A percentile compares a stretch with the other conserved stretches of the same genome.
These are phyloP conservation scores for Sordariomycetes sp. DNA, from an alignment of 2,329 filamentous ascomycete species.

Conservation along the genomic window DNA sequence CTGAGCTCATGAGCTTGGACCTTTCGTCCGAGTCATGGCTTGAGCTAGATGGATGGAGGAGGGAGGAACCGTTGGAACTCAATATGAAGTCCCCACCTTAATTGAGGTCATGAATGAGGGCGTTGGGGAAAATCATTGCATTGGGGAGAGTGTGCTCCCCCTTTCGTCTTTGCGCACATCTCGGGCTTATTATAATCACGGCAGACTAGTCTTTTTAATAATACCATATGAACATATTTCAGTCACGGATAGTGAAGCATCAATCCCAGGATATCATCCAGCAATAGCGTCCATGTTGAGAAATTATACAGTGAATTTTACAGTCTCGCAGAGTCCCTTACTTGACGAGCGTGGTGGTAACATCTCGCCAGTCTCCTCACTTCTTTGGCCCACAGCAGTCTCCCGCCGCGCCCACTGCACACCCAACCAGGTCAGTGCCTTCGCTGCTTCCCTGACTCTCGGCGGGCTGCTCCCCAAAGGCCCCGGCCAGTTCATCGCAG, in stretches of 20 bases:
- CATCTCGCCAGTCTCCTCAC: constrained; percentile 7
- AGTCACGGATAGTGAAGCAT: not conserved
- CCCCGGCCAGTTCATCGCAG: constrained; percentile 48
- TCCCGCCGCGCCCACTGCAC: constrained; percentile 31
- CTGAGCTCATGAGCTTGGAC: not conserved
- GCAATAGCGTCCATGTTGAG: not conserved
- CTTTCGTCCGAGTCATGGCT: not conserved
- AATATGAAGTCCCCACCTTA: not conserved
- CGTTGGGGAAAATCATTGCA: constrained; percentile 1
- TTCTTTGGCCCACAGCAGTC: constrained; percentile 44
- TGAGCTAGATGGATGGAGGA: not conserved
- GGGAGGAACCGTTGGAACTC: not conserved
- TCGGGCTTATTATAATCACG: constrained; percentile 3
- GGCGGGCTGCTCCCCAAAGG: constrained; percentile 42
- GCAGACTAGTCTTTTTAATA: not conserved
- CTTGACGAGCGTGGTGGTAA: too few species aligned
- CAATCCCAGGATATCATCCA: not conserved
- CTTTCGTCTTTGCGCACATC: constrained; percentile 3
- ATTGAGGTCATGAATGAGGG: not conserved
- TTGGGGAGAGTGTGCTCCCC: not conserved
- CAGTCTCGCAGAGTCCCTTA: not conserved
- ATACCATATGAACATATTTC: not conserved
- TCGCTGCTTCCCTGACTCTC: constrained; percentile 19
- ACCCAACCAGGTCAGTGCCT: constrained; percentile 33
- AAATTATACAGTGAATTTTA: not conserved